Conservation (phyloP, 371 early-diverging fungal genomes). For the Batkoa obscura region DNA sequence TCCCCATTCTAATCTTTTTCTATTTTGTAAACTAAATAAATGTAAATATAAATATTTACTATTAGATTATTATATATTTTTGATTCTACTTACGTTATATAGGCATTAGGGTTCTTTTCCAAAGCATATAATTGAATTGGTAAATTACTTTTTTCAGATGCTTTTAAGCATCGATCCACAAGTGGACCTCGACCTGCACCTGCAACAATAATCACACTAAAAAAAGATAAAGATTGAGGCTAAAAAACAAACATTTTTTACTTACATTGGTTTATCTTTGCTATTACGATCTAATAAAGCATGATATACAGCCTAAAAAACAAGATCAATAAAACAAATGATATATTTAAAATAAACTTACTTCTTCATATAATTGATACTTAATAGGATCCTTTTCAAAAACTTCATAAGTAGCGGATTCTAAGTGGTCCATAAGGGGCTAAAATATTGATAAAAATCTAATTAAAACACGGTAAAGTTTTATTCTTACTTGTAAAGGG, state of each 20-base stretch:
- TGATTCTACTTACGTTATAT: constrained; percentile 62
- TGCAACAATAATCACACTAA: constrained; percentile 66
- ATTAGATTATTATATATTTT: too few relatives aligned
- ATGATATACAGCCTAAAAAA: constrained; percentile 27
- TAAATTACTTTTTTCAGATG: constrained; percentile 42
- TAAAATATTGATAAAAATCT: constrained; percentile 12
- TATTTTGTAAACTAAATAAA: constrained; percentile 50
- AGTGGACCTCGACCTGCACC: constrained; percentile 62
- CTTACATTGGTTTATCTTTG: constrained; percentile 19
- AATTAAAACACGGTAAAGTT: constrained; percentile 5
- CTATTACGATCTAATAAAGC: constrained; percentile 36
- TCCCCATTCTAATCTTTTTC: constrained; percentile 56
- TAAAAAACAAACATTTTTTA: too few relatives aligned
- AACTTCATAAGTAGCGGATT: constrained; percentile 76
- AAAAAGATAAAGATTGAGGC: constrained; percentile 20
- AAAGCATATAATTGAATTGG: constrained; percentile 59
- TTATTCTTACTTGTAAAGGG: constrained; percentile 37
- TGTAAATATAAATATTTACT: not conserved
- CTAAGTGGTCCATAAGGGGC: constrained; percentile 86
- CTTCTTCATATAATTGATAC: constrained; percentile 74
- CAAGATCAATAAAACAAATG: not conserved
- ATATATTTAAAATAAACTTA: too few relatives aligned
- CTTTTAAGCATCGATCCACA: constrained; percentile 60
- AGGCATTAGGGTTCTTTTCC: constrained; percentile 90
- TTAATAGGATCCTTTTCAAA: constrained; percentile 87